Percentiles rank a stretch among this genome's conserved stretches.
Conservation (phyloP, 768 basidiomycete genomes). For the Scleroderma citrinum region DNA sequence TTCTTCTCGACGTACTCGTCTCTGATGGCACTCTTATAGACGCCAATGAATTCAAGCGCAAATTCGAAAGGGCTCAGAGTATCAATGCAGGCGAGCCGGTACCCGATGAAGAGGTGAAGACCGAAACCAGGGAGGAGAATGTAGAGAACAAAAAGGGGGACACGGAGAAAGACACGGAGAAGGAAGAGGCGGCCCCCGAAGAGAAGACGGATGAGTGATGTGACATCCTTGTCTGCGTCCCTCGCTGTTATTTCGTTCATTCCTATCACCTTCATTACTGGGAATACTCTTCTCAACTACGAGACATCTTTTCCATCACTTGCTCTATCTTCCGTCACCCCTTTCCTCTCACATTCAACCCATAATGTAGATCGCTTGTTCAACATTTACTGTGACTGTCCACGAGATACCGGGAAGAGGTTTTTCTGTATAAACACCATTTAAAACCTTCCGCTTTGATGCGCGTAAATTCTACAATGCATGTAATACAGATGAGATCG, state of each 20-base stretch:
- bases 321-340: constrained; percentile 9
- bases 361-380: constrained; percentile 27
- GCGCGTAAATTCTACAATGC: not conserved
- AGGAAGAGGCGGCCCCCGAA: constrained; percentile 10
- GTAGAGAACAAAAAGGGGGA: constrained; percentile 19
- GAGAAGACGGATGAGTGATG: constrained; percentile 26
- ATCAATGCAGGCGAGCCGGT: constrained; percentile 41
- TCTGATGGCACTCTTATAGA: constrained; percentile 38
- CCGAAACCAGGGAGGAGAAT: constrained; percentile 16
- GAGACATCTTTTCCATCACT: constrained; percentile 4
- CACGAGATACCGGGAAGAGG: constrained; percentile 21
- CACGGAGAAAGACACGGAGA: constrained; percentile 25
- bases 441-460: not conserved
- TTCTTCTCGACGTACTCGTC: not conserved
- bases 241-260: constrained; percentile 5
- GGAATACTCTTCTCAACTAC: constrained; percentile 6
- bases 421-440: not conserved
- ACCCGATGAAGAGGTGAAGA: constrained; percentile 10
- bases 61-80: constrained; percentile 82
- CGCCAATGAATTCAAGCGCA: constrained; percentile 82
- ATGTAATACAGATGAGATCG: not conserved
- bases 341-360: constrained; percentile 4
- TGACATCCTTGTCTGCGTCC: constrained; percentile 16
- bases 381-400: constrained; percentile 22
- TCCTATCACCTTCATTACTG: constrained; percentile 1